Base-by-base conservation (phyloP, 2,329 filamentous ascomycete genomes). In the Colletotrichum musae region DNA sequence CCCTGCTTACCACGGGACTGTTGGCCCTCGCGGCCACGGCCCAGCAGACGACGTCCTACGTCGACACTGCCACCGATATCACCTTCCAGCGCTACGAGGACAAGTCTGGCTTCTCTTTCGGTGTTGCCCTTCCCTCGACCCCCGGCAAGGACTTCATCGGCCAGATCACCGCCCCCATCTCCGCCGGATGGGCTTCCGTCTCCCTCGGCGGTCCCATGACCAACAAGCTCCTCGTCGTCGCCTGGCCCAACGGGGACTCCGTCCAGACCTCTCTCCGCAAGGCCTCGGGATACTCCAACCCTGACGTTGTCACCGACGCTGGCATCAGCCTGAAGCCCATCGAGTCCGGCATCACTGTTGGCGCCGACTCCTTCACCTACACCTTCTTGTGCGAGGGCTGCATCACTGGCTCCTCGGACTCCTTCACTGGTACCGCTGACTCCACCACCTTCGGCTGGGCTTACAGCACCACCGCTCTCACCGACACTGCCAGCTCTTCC, bases 301-400 rank as follows among this genome's bases (percentile, higher is more conserved):
- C 84, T 15, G 72, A 78, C 3, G 77, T 81, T 5, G 80, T 82
- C 70, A 79, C 77, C 6, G 78, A 78, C 18, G 74, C 58, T 6
- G 56, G 77, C 16, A 78, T 82, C 50, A 76, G 79, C 47, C 73
- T 82, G 28, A 72, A 74, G n/a, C 79, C 82, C n/a, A 86, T 86
- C 71, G 74, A 80, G 18, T 81, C 81, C 16, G 83, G 83, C 7
- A 85, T 82, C 15, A 84, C 81, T 64, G 74, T 83, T 67, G 87
- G 86, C 76, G 76, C 73, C 59, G 86, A 84, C 2, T 81, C 85
- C 74, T 82, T 82, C 75, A 80, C 80, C 6, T 84, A 82, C 72
- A 87, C 85, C 10, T 87, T 86, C 76, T 77, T 86, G 50, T 87
- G 85, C 76, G 74, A 75, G 58, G 76, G 77, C 53, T 84, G 82